Evolutionary conservation across 176 grass and related monocot genomes (phyloP).

Genomic region (Poa pratensis): DNA sequence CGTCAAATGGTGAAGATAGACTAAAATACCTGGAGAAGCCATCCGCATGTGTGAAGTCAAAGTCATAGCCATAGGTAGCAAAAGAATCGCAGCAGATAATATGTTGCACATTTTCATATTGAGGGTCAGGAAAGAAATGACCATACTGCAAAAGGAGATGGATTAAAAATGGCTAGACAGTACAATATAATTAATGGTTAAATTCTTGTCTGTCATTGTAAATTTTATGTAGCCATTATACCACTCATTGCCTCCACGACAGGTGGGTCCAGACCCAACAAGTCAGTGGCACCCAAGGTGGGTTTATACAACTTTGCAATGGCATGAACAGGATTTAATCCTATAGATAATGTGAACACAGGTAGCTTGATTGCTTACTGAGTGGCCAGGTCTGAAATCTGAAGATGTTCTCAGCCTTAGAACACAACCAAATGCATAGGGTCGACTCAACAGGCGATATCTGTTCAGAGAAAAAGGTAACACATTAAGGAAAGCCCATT

Average conservation of each 20-base stretch:
- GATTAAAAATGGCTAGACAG: slow-evolving; percentile 31
- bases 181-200: slow-evolving; percentile 7
- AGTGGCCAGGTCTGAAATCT: slow-evolving; percentile 76
- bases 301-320: slow-evolving; percentile 7
- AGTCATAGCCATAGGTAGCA: slow-evolving; percentile 99
- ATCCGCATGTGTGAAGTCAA: slow-evolving; percentile 63
- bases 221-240: neutral
- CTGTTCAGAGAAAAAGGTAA: slow-evolving; percentile 46
- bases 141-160: slow-evolving; percentile 68
- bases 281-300: neutral
- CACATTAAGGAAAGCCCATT: slow-evolving; percentile 10
- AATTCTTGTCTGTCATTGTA: neutral
- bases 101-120: slow-evolving; percentile 99
- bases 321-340: neutral
- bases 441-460: slow-evolving; percentile 89
- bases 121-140: slow-evolving; percentile 97
- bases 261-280: neutral
- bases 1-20: slow-evolving; percentile 14
- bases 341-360: slow-evolving; percentile 23
- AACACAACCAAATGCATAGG: slow-evolving; percentile 98
- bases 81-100: slow-evolving; percentile 99
- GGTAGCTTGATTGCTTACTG: slow-evolving; percentile 64
- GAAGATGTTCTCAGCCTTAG: slow-evolving; percentile 95
- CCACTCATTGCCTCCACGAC: slow-evolving; percentile 10
- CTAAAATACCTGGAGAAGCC: slow-evolving; percentile 85